A percentile compares a stretch with the other conserved stretches of the same genome.
These are phyloP conservation scores for Dryas integrifolia DNA, from an alignment of 331 rosid species.

Conservation along the genomic window DNA sequence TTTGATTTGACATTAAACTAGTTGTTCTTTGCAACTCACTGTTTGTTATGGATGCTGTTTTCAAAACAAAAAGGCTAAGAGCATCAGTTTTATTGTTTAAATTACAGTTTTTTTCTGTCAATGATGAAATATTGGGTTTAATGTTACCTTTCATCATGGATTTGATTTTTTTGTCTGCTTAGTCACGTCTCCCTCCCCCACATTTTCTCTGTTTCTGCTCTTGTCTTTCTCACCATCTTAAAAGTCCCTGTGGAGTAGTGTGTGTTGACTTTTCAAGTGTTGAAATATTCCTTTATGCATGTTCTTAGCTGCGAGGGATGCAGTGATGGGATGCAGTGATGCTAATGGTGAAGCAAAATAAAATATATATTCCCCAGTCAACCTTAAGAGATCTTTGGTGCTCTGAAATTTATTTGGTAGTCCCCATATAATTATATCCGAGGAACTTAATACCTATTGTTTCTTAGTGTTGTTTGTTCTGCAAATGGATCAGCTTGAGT, in stretches of 20 bases:
- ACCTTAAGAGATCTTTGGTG: background rate
- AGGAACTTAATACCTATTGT: too few relatives aligned
- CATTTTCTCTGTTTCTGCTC: background rate
- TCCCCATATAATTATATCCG: background rate
- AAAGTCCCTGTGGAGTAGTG: background rate
- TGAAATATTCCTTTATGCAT: background rate
- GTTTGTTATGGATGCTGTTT: conserved; percentile 9
- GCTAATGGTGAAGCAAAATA: background rate
- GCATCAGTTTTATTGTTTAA: background rate
- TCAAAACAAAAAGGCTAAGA: background rate
- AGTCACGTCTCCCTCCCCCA: background rate
- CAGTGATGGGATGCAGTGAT: background rate
- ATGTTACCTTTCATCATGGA: background rate
- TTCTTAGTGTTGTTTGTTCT: too few relatives aligned
- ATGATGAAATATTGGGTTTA: background rate
- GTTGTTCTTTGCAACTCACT: background rate
- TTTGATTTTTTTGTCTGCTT: background rate
- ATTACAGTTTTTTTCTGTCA: background rate
- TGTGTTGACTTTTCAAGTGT: background rate
- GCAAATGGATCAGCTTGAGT: too few relatives aligned
- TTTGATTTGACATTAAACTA: background rate
- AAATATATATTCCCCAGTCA: background rate
- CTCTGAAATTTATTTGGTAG: background rate
- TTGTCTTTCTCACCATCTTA: background rate
- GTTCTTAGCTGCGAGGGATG: background rate